Evolutionary conservation across 495 filamentous ascomycete species (phyloP), one percentile per base, ranked within the genome.

Genomic region (Aspergillus mulundensis): DNA sequence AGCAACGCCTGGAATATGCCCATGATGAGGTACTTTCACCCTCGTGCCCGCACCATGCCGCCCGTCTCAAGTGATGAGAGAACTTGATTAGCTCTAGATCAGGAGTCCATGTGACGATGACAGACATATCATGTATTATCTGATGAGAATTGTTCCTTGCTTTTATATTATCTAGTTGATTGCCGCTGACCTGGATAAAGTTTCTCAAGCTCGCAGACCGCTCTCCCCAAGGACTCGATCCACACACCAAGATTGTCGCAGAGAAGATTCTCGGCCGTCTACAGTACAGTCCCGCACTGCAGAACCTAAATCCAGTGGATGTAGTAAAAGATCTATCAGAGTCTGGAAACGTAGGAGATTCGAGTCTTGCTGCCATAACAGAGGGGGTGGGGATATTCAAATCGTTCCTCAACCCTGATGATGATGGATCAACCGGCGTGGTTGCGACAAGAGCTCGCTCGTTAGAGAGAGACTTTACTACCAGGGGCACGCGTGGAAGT

Each of bases 61-160:
- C 25, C 32, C 63, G 64, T 75, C 71, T 75, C 67, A 67, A 59
- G 72, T 79, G 78, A 81, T 54, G 79, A 79, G 65, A 77, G 69
- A 76, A 69, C 58, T 64, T 69, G 59, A 75, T 80, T 77, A 81
- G 79, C 79, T 81, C 79, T 81, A 81, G 79, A 81, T 81, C 78
- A 78, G 71, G 69, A 81, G 76, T 69, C 71, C 57, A 53, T 66
- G 73, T 71, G 72, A 67, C 70, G 63, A 55, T 79, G 79, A 81
- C 75, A 61, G 77, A 79, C 64, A 68, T 66, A 66, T 64, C 71
- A 75, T 78, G 70, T 78, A 80, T 77, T 79, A 77, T 75, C 74
- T 73, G 75, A 79, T 60, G 67, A 74, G 72, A 72, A 62, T 54
- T 18, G 12, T 21, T 34, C 49, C 14, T 46, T 59, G 57, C 45